A percentile compares a stretch with the other conserved stretches of the same genome.
phyloP scores from a whole-genome alignment of 1,139 yeast genomes.

The Candida buenavistaensis region DNA sequence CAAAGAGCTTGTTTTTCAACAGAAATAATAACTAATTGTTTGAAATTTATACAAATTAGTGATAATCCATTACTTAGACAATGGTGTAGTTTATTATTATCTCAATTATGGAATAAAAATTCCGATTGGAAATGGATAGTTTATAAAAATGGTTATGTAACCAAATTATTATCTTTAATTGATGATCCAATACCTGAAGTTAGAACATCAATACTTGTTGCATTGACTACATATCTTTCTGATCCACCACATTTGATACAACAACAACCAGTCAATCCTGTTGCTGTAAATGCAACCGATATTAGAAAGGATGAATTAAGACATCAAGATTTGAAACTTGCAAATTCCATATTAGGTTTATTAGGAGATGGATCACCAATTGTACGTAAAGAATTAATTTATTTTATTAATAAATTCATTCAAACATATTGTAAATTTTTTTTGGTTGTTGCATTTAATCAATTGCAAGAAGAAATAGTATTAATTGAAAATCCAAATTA shows the following conservation, averaged over 20 bases:
- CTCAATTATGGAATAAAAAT: slow-evolving; percentile 74
- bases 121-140: slow-evolving; percentile 77
- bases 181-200: slow-evolving; percentile 96
- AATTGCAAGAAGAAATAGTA: slow-evolving; percentile 77
- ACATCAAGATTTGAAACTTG: slow-evolving; percentile 55
- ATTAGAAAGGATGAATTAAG: slow-evolving; percentile 45
- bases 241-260: slow-evolving; percentile 11
- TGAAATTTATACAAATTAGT: slow-evolving; percentile 64
- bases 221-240: slow-evolving; percentile 60
- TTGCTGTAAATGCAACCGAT: slow-evolving; percentile 17
- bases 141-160: slow-evolving; percentile 63
- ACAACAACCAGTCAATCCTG: slow-evolving; percentile 23
- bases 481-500: slow-evolving; percentile 60
- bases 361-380: slow-evolving; percentile 87
- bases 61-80: slow-evolving; percentile 87
- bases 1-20: slow-evolving; percentile 77
- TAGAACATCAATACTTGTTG: slow-evolving; percentile 77
- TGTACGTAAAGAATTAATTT: slow-evolving; percentile 82
- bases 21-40: slow-evolving; percentile 69
- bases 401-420: slow-evolving; percentile 75
- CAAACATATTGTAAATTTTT: slow-evolving; percentile 71
- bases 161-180: slow-evolving; percentile 55
- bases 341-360: slow-evolving; percentile 46
- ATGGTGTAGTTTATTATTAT: slow-evolving; percentile 82
- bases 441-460: slow-evolving; percentile 83